These are phyloP conservation scores for Eurotiales sp. DNA, from an alignment of 2,329 filamentous ascomycete genomes.

Conservation along the genomic window DNA sequence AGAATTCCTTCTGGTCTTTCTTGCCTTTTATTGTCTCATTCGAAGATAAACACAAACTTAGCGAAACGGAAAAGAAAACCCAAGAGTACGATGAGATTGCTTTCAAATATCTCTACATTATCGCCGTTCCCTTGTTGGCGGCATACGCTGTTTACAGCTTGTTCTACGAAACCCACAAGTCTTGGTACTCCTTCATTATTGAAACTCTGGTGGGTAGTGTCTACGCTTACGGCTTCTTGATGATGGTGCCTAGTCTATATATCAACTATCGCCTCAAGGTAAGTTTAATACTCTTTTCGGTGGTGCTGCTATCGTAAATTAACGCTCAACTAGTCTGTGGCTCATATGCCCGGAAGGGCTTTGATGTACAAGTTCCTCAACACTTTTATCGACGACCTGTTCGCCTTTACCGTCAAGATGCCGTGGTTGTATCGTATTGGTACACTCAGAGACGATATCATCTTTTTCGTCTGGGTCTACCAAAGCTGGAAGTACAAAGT, in stretches of 20 bases:
- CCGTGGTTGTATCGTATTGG: constrained; percentile 87
- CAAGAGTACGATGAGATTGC: constrained; percentile 98
- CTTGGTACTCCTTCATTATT: constrained; percentile 96
- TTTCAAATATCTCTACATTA: constrained; percentile 93
- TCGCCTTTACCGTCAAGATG: constrained; percentile 99
- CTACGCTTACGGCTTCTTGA: constrained; percentile 96
- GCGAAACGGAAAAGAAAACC: constrained; percentile 93
- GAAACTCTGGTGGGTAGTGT: constrained; percentile 92
- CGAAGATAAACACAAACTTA: constrained; percentile 95
- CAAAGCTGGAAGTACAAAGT: constrained; percentile 89
- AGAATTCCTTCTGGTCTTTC: constrained; percentile 66
- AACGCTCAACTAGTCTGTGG: constrained; percentile 56
- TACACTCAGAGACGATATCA: constrained; percentile 89
- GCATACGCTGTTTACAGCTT: constrained; percentile 91
- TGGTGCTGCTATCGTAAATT: constrained; percentile 17
- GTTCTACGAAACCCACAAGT: constrained; percentile 91
- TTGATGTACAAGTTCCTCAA: constrained; percentile 99
- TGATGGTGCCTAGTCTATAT: constrained; percentile 97
- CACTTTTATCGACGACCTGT: constrained; percentile 97
- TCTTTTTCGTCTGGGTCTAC: constrained; percentile 97
- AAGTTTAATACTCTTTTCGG: constrained; percentile 15
- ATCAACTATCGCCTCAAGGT: constrained; percentile 98
- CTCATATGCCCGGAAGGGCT: constrained; percentile 93
- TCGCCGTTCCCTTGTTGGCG: constrained; percentile 80
- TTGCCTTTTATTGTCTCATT: constrained; percentile 79